Evolutionary conservation across 768 basidiomycete genomes (phyloP), one percentile per base, ranked within the genome.

Genomic region (Lactarius vividus): DNA sequence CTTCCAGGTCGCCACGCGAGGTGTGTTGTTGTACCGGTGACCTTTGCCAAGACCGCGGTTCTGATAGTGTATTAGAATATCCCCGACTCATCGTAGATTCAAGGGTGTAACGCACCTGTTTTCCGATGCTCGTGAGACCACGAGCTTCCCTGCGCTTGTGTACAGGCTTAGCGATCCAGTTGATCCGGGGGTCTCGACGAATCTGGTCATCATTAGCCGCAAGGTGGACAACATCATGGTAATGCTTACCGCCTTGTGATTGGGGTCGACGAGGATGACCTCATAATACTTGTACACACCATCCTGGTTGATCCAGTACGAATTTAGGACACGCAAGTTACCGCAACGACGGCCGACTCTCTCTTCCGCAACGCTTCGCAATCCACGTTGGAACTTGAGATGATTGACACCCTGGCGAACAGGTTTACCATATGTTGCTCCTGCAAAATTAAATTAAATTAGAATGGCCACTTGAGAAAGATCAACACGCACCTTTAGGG

Each of bases 331-430:
- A 63, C 97, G 88, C 75, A 99, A 79, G 79, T 98, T 98, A 61
- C 94, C 95, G 75, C 97, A 99, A 72, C 96, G 86, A 75, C 86
- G 88, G 69, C 96, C 97, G 71, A 98, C 96, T 76, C 97, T 92
- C 84, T 98, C 97, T 82, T 99, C 97, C 58, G 97, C 97, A 64
- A 89, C 91, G 73, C 91, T 90, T 78, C 91, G 88, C 75, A 98
- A 82, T 69, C 94, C 86, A 69, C 96, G 89, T 81, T 98, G 96
- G 84, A 85, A 93, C 80, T 99, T 99, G 81, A 99, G 86, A 77
- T 99, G 96, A 84, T 96, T 98, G 74, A 98, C 92, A 88, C 96
- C 97, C 84, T 98, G 97, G 77, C 91, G 92, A 70, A 97, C 96
- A 79, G 97, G 97, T 80, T 99, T 99, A 79, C 97, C 97, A 79